Evolutionary conservation across 768 basidiomycete species (phyloP).

Genomic region (Leccinellum albellum): DNA sequence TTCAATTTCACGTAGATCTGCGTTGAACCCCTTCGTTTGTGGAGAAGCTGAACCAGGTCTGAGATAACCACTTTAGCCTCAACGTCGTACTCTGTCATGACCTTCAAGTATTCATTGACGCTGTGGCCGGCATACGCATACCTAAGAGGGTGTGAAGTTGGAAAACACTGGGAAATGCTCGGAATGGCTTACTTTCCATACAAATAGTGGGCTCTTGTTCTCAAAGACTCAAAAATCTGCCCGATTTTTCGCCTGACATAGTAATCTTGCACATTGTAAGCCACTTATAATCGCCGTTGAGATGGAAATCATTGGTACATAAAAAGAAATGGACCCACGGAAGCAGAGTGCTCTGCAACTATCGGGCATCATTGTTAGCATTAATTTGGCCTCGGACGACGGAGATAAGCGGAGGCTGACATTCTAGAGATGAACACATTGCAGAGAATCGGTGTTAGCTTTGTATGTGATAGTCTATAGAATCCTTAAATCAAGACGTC

Average conservation of each 20-base stretch:
- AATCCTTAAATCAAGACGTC: not conserved
- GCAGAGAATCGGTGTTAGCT: conserved; percentile 22
- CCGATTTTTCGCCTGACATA: not conserved
- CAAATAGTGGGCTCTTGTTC: not conserved
- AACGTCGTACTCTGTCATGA: conserved; percentile 11
- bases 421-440: conserved; percentile 45
- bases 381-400: not conserved
- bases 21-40: conserved; percentile 3
- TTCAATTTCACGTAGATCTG: not conserved
- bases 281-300: conserved; percentile 2
- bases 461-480: conserved; percentile 8
- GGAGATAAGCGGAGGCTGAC: conserved; percentile 31
- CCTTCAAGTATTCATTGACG: conserved; percentile 9
- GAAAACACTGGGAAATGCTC: not conserved
- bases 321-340: conserved; percentile 32
- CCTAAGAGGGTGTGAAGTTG: not conserved
- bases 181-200: conserved; percentile 6
- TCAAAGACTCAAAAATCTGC: conserved; percentile 10
- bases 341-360: conserved; percentile 49
- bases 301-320: not conserved
- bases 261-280: conserved; percentile 25
- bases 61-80: conserved; percentile 4
- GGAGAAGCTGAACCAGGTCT: conserved; percentile 26
- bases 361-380: not conserved
- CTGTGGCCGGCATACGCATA: not conserved